Percentiles rank a stretch among this genome's conserved stretches.
Evolutionary conservation across 768 basidiomycete species (phyloP).

Genomic region (Tricholoma terreum): DNA sequence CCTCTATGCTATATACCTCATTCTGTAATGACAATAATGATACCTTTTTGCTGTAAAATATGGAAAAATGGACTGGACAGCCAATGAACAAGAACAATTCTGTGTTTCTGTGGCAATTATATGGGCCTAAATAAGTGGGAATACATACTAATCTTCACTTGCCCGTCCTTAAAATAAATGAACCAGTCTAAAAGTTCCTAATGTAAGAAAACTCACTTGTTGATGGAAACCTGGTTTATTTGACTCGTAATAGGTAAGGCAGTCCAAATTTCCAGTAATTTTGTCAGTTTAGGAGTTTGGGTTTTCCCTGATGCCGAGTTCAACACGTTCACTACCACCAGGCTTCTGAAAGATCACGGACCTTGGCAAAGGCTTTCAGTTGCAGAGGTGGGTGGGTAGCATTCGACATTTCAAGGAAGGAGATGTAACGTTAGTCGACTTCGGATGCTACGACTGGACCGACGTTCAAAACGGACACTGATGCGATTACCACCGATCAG

Average conservation of each 20-base stretch:
- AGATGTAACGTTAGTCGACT: constrained; percentile 69
- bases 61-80: background rate
- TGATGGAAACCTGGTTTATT: too few relatives aligned
- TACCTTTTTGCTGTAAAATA: background rate
- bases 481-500: constrained; percentile 48
- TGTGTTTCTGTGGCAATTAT: background rate
- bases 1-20: background rate
- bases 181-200: too few relatives aligned
- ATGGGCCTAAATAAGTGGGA: too few relatives aligned
- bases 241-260: background rate
- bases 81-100: background rate
- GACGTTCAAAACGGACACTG: constrained; percentile 60
- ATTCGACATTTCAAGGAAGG: constrained; percentile 37
- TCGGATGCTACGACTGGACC: constrained; percentile 60
- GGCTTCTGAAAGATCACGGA: constrained; percentile 46
- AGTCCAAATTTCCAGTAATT: background rate
- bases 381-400: constrained; percentile 57
- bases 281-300: background rate
- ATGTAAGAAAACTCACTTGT: too few relatives aligned
- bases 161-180: too few relatives aligned
- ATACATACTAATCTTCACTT: background rate
- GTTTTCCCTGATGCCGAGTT: constrained; percentile 23
- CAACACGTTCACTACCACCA: constrained; percentile 40
- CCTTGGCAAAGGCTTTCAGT: constrained; percentile 63
- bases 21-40: background rate